Evolutionary conservation across 2,329 filamentous ascomycete species (phyloP).

Genomic region (Fusarium ramigenum): DNA sequence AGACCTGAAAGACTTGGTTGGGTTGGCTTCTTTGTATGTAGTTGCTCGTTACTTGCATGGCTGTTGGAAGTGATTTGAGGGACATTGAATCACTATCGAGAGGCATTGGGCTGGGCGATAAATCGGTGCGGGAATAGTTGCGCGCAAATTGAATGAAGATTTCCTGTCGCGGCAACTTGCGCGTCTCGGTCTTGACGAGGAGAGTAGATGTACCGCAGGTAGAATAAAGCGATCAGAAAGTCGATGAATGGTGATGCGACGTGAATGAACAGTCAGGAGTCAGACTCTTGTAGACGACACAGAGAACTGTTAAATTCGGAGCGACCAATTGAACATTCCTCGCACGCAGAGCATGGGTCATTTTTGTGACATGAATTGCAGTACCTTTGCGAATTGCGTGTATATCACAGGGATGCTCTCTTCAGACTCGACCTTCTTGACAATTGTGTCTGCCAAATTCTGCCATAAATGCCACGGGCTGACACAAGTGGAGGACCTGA

Average conservation of each 20-base stretch:
- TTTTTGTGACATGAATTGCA: background rate
- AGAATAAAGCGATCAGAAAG: no score
- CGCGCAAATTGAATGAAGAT: background rate
- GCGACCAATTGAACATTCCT: background rate
- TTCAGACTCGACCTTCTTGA: background rate
- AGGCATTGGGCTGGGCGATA: background rate
- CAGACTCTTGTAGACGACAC: background rate
- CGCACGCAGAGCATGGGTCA: rapidly evolving
- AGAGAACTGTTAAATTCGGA: no score
- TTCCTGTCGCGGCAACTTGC: rapidly evolving
- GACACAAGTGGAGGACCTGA: no score
- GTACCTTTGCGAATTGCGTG: rapidly evolving
- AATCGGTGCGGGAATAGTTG: background rate
- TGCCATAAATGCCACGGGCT: no score
- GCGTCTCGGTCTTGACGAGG: background rate
- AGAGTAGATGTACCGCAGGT: no score
- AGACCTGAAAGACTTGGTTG: rapidly evolving
- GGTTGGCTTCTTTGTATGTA: background rate
- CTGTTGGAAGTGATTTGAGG: background rate
- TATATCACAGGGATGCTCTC: no score
- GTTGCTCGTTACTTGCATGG: background rate
- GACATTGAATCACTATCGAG: background rate
- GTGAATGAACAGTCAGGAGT: no score
- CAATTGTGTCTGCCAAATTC: no score
- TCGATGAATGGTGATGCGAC: no score